A percentile compares a stretch with the other conserved stretches of the same genome.
Conservation (phyloP, 75 land plant species). For the Pinus albicaulis region DNA sequence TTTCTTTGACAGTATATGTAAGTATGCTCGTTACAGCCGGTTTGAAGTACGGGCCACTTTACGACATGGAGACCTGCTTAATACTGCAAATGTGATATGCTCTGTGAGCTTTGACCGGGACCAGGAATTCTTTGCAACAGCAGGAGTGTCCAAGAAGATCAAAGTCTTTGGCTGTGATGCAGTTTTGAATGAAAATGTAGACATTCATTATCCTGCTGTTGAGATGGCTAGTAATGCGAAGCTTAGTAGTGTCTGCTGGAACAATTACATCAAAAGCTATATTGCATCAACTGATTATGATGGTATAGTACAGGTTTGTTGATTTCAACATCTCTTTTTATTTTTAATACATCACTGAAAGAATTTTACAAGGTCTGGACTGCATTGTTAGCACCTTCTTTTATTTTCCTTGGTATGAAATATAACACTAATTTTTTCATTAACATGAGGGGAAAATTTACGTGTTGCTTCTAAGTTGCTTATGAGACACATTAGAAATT, state of each 20-base stretch:
- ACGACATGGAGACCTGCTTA: slow-evolving; percentile 70
- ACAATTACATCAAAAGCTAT: slow-evolving; percentile 83
- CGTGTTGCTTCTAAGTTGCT: too few relatives aligned
- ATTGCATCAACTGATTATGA: slow-evolving; percentile 94
- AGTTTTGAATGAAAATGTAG: slow-evolving; percentile 70
- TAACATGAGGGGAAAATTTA: too few relatives aligned
- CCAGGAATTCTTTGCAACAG: slow-evolving; percentile 96
- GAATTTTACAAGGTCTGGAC: background rate
- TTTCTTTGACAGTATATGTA: slow-evolving; percentile 92
- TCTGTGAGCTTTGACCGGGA: slow-evolving; percentile 94
- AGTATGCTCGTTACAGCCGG: slow-evolving; percentile 88
- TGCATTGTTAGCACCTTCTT: background rate
- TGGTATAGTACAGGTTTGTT: slow-evolving; percentile 84
- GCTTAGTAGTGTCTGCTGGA: slow-evolving; percentile 93
- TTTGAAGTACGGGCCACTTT: slow-evolving; percentile 74
- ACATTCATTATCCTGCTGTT: slow-evolving; percentile 85
- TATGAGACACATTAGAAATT: too few relatives aligned
- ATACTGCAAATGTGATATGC: slow-evolving; percentile 87
- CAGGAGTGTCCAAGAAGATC: slow-evolving; percentile 93
- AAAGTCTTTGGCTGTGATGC: slow-evolving; percentile 86
- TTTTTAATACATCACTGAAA: background rate
- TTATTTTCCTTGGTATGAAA: background rate
- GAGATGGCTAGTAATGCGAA: slow-evolving; percentile 86
- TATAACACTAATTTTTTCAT: too few relatives aligned
- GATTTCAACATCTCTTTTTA: background rate